Evolutionary conservation across 1,284 basidiomycete species (phyloP), one percentile per base, ranked within the genome.

Genomic region (Ganoderma meredithae): DNA sequence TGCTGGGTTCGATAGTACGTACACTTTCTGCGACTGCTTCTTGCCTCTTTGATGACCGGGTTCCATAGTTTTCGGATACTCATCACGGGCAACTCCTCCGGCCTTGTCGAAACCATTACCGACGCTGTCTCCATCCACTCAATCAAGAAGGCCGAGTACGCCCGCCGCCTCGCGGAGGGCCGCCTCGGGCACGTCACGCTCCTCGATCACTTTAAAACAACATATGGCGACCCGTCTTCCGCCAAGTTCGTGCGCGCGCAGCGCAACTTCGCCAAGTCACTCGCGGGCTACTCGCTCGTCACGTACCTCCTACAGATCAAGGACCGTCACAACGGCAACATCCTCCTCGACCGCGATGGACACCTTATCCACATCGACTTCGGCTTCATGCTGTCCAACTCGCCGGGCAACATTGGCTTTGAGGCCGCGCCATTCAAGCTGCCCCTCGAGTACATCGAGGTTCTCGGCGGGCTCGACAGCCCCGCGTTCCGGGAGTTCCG

Each of bases 391-490:
- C 87, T 99, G 63, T 95, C 93, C 47, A 98, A 98, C 79, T 96
- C 96, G 6, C 98, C 98, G 0, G 97, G 97, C 15, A 98, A 97
- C 77, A 94, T 99, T 72, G 95, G 97, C 31, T 99, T 99, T 78
- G 98, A 99, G 82, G 97, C 97, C 15, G 97, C 98, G 5, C 98
- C 98, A 1, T 99, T 99, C 87, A 99, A 99, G 80, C 83, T 99
- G 36, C 92, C 96, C 7, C 83, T 90, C 19, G 97, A 99, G 80
- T 99, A 99, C 80, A 89, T 99, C 62, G 97, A 99, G 75, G 95
- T 99, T 52, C 85, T 99, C 56, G 98, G 97, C 27, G 98, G 98
- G 0, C 83, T 94, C 52, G 88, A 94, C 69, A 87, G 90, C 59
- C 83, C 90, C 15, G 88, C 94, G 15, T 99, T 93, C 78, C 79